phyloP scores from a whole-genome alignment of 2,329 filamentous ascomycete genomes.

The Eutypella sp. region DNA sequence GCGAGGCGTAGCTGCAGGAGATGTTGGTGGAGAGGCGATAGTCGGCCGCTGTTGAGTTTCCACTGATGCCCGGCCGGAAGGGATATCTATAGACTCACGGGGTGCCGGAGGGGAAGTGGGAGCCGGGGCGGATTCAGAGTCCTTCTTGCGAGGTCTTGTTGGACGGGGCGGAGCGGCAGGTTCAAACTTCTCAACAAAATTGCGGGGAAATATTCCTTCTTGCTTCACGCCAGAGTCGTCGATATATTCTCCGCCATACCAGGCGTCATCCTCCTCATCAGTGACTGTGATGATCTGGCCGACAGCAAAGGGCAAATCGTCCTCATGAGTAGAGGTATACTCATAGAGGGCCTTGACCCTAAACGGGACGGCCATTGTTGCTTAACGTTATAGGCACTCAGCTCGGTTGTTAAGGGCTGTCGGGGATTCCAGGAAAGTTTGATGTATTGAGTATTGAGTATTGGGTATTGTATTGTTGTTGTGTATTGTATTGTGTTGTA shows the following conservation, averaged over 20 bases:
- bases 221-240: slow-evolving; percentile 69
- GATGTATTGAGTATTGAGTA: not conserved
- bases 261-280: slow-evolving; percentile 87
- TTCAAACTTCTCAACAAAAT: slow-evolving; percentile 96
- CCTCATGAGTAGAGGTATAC: slow-evolving; percentile 87
- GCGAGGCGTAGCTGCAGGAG: slow-evolving; percentile 21
- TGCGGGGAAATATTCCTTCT: slow-evolving; percentile 88
- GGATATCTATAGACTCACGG: slow-evolving; percentile 18
- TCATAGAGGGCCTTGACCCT: slow-evolving; percentile 96
- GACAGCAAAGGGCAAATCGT: slow-evolving; percentile 81
- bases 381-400: no score
- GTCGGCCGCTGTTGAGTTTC: slow-evolving; percentile 28
- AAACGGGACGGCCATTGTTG: slow-evolving; percentile 70
- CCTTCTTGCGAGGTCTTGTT: slow-evolving; percentile 68
- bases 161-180: slow-evolving; percentile 86
- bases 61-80: slow-evolving; percentile 15
- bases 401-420: no score
- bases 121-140: slow-evolving; percentile 36
- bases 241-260: slow-evolving; percentile 85
- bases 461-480: no score
- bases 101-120: slow-evolving; percentile 24
- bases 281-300: slow-evolving; percentile 93
- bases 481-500: no score
- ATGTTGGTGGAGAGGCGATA: slow-evolving; percentile 20
- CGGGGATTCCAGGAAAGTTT: not conserved